Evolutionary conservation across 495 filamentous ascomycete genomes (phyloP).

Genomic region (Aspergillus mulundensis): DNA sequence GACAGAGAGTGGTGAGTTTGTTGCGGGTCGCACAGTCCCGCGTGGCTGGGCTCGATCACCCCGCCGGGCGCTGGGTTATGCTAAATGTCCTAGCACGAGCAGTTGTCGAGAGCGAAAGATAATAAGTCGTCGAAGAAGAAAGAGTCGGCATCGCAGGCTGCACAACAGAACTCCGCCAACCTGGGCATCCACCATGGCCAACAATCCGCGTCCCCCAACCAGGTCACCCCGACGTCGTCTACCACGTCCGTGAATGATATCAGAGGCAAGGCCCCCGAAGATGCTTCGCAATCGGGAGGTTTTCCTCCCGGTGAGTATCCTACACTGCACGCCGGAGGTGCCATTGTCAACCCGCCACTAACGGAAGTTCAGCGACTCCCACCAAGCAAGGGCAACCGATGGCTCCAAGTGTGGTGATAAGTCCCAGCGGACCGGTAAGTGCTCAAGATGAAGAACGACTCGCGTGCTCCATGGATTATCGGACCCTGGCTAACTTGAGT

Average conservation of each 20-base stretch:
- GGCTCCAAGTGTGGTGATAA: constrained; percentile 90
- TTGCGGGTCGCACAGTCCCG: constrained; percentile 12
- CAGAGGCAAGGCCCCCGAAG: constrained; percentile 74
- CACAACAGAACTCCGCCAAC: constrained; percentile 52
- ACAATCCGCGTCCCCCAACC: constrained; percentile 58
- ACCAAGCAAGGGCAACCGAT: constrained; percentile 61
- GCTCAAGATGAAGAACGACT: not conserved
- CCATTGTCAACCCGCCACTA: constrained; percentile 41
- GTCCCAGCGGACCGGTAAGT: constrained; percentile 90
- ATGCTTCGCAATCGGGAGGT: constrained; percentile 45
- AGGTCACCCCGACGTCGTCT: constrained; percentile 76
- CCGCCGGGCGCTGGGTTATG: constrained; percentile 14
- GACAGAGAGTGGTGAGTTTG: constrained; percentile 90
- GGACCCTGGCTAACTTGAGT: constrained; percentile 20
- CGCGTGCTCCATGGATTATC: not conserved
- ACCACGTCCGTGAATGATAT: constrained; percentile 80
- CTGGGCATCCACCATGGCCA: constrained; percentile 46
- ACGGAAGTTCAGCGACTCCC: constrained; percentile 60
- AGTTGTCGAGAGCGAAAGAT: constrained; percentile 95
- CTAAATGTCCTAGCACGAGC: constrained; percentile 57
- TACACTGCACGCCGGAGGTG: constrained; percentile 28
- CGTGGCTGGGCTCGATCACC: constrained; percentile 17
- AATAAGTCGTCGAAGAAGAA: constrained; percentile 96
- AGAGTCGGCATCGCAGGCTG: constrained; percentile 63
- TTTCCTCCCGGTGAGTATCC: constrained; percentile 36